phyloP scores from a whole-genome alignment of 305 asterid genomes.

The Striga hermonthica region DNA sequence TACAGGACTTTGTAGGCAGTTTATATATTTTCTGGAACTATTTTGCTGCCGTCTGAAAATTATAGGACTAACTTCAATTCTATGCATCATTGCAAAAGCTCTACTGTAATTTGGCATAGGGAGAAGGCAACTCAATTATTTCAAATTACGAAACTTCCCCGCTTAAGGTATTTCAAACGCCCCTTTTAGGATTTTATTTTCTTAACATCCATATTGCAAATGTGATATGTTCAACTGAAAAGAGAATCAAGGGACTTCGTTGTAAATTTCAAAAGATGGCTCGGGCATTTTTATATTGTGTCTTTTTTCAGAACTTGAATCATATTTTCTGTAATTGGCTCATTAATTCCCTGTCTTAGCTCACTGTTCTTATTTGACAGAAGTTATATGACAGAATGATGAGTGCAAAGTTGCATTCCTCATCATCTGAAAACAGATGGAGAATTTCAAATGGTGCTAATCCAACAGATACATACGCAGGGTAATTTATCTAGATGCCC shows the following conservation, averaged over 20 bases:
- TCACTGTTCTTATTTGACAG: conserved; percentile 39
- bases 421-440: conserved; percentile 77
- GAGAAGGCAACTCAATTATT: too few species aligned
- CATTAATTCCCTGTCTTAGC: conserved; percentile 20
- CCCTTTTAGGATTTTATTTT: too few species aligned
- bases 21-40: too few species aligned
- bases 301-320: background rate
- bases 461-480: conserved; percentile 61
- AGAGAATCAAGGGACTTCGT: background rate
- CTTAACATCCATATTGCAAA: too few species aligned
- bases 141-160: too few species aligned
- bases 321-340: background rate
- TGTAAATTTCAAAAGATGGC: background rate
- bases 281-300: background rate
- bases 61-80: too few species aligned
- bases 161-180: too few species aligned
- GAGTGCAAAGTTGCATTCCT: conserved; percentile 71
- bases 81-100: too few species aligned
- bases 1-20: too few species aligned
- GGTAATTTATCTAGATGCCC: conserved; percentile 45
- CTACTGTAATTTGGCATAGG: too few species aligned
- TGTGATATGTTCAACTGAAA: background rate
- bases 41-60: too few species aligned
- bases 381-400: conserved; percentile 78
- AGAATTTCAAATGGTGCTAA: conserved; percentile 50